phyloP scores from a whole-genome alignment of 768 basidiomycete genomes.

The Leucocoprinus leucothites region DNA sequence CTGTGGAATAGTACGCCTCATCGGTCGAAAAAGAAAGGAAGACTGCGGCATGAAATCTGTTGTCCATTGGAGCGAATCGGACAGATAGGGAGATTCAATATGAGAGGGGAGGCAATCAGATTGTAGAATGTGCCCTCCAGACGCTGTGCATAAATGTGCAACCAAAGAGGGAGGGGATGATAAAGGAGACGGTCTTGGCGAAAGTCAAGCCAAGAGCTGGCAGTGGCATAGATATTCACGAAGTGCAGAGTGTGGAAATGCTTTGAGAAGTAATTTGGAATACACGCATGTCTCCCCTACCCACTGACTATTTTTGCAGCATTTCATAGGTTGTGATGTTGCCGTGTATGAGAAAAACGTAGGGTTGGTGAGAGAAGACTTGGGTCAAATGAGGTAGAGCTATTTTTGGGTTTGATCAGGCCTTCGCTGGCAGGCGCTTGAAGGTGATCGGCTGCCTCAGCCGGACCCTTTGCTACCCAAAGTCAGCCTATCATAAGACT shows the following conservation, averaged over 20 bases:
- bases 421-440: not conserved
- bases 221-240: not conserved
- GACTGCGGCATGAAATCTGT: not conserved
- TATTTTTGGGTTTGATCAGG: not conserved
- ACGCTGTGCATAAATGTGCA: not conserved
- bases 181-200: not conserved
- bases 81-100: too few species aligned
- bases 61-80: not conserved
- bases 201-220: not conserved
- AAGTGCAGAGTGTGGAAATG: conserved; percentile 7
- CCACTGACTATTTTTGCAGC: conserved; percentile 7
- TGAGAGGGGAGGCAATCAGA: too few species aligned
- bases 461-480: not conserved
- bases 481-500: not conserved
- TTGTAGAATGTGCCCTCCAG: not conserved
- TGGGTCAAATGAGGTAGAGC: not conserved
- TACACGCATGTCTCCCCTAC: conserved; percentile 6
- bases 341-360: conserved; percentile 1
- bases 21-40: conserved; percentile 6
- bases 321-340: conserved; percentile 1
- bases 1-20: conserved; percentile 6
- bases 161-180: not conserved
- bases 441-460: not conserved
- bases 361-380: conserved; percentile 1
- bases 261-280: conserved; percentile 1